Evolutionary conservation across 2,329 filamentous ascomycete genomes (phyloP).

Genomic region (Aspergillus carbonarius): DNA sequence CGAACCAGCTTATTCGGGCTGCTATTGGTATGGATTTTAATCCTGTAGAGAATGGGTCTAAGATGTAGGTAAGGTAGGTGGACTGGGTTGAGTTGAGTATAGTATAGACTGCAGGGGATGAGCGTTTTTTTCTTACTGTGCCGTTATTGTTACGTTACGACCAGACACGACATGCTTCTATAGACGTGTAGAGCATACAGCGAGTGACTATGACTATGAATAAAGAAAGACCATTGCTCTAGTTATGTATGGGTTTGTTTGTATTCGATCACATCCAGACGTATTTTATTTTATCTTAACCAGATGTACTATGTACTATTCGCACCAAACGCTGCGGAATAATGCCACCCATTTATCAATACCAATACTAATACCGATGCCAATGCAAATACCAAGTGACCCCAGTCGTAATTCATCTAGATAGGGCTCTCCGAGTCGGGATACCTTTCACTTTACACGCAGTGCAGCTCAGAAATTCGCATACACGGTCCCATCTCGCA

Average conservation of each 20-base stretch:
- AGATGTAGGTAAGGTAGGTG: no score
- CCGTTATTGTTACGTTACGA: neutral
- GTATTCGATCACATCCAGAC: no score
- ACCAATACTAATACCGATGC: neutral
- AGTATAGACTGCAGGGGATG: neutral
- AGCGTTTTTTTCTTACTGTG: no score
- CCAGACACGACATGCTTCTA: neutral
- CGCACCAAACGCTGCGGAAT: no score
- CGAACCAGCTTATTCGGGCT: slow-evolving; percentile 79
- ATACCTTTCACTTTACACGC: neutral
- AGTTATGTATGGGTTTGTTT: neutral
- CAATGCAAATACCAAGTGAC: neutral
- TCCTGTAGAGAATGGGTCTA: slow-evolving; percentile 55
- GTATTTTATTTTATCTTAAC: no score
- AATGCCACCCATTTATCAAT: no score
- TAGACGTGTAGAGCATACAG: neutral
- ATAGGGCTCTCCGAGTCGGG: neutral
- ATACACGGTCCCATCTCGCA: slow-evolving; percentile 45
- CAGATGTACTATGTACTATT: no score
- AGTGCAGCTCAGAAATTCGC: slow-evolving; percentile 34
- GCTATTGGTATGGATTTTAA: slow-evolving; percentile 72
- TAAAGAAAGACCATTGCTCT: neutral
- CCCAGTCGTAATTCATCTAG: neutral
- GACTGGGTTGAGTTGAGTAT: neutral
- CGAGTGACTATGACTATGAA: neutral